Evolutionary conservation across 2,329 filamentous ascomycete genomes (phyloP).

Genomic region (Immersiporthe knoxdaviesiana): DNA sequence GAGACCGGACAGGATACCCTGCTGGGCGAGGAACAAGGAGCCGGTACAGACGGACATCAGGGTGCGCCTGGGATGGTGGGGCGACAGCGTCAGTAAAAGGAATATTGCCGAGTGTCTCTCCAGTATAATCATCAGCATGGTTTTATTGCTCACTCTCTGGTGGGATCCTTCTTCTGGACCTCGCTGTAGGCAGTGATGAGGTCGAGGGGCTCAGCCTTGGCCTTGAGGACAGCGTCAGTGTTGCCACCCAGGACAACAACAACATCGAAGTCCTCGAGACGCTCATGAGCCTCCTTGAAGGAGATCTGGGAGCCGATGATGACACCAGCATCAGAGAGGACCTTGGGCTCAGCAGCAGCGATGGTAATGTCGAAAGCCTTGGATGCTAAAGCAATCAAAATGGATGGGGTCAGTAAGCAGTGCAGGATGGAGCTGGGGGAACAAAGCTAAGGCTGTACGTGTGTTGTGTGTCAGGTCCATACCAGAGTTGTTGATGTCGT

Average conservation of each 20-base stretch:
- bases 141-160: constrained; percentile 60
- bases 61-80: constrained; percentile 54
- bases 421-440: constrained; percentile 3
- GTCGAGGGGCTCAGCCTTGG: constrained; percentile 68
- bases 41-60: constrained; percentile 81
- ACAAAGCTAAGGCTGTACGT: constrained; percentile 11
- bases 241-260: constrained; percentile 78
- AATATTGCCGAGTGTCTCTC: background rate
- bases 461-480: constrained; percentile 38
- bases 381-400: constrained; percentile 44
- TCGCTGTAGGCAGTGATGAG: constrained; percentile 79
- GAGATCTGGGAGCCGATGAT: constrained; percentile 74
- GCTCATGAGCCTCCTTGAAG: constrained; percentile 77
- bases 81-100: constrained; percentile 4
- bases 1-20: constrained; percentile 77
- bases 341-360: constrained; percentile 56
- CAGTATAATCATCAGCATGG: background rate
- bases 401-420: constrained; percentile 14
- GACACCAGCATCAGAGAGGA: constrained; percentile 65
- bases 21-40: constrained; percentile 74
- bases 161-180: constrained; percentile 77
- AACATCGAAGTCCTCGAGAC: constrained; percentile 76
- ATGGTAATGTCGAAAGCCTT: constrained; percentile 64
- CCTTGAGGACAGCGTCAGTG: constrained; percentile 64
- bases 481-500: constrained; percentile 58